These are phyloP conservation scores for Wallacemonas sp. DNA, from an alignment of 208 protist species.

Conservation along the genomic window DNA sequence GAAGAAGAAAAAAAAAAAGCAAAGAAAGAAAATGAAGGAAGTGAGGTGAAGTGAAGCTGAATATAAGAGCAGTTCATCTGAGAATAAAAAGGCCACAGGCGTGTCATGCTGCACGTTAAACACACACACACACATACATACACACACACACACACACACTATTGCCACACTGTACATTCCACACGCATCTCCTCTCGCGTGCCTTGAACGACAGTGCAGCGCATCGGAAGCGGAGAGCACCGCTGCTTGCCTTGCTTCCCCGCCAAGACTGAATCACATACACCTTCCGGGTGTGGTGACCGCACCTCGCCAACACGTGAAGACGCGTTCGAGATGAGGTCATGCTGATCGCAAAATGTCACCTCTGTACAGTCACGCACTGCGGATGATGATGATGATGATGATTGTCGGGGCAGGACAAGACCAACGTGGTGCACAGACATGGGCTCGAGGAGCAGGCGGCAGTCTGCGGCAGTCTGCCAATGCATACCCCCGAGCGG, in stretches of 20 bases:
- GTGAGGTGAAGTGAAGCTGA: background rate
- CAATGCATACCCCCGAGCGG: background rate
- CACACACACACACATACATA: no score
- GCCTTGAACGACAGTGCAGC: background rate
- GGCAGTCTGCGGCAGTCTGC: constrained; percentile 6
- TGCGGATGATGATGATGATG: constrained; percentile 2
- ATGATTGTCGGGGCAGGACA: background rate
- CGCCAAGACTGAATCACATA: no score
- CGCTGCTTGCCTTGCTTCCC: no score
- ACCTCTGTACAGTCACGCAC: no score
- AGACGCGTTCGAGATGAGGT: no score
- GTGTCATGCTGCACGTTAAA: no score
- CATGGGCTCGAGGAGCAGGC: constrained; percentile 4
- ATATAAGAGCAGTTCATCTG: background rate
- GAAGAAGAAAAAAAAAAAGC: constrained; percentile 2
- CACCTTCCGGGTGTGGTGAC: no score
- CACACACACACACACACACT: no score
- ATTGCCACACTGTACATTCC: background rate
- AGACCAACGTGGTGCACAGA: background rate
- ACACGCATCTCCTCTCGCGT: background rate
- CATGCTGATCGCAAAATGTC: no score
- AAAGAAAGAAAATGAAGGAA: background rate
- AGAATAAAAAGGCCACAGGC: no score
- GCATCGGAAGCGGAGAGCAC: background rate
- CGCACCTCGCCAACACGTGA: no score